These are phyloP conservation scores for Globisporangium ultimum DNA, from an alignment of 352 stramenopile species.

Conservation along the genomic window DNA sequence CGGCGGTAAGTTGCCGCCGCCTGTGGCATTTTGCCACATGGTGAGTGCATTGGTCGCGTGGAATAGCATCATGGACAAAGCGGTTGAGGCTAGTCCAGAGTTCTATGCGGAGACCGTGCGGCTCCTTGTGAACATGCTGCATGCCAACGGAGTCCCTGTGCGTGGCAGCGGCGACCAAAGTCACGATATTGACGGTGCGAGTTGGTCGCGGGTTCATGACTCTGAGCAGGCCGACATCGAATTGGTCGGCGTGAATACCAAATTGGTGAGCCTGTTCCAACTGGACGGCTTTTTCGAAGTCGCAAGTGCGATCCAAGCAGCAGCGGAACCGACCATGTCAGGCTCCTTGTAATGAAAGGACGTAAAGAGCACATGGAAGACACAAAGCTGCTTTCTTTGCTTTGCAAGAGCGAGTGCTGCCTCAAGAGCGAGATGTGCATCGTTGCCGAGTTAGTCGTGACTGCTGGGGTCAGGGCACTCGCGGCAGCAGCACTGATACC, in stretches of 20 bases:
- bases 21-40: constrained; percentile 48
- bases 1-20: constrained; percentile 29
- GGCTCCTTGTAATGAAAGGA: too few species aligned
- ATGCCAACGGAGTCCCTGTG: constrained; percentile 15
- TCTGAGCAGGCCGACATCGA: constrained; percentile 6
- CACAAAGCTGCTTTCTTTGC: neutral
- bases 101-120: constrained; percentile 26
- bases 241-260: constrained; percentile 12
- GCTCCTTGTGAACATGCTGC: constrained; percentile 21
- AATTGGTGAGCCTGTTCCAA: constrained; percentile 8
- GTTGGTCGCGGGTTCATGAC: too few species aligned
- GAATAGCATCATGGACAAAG: constrained; percentile 34
- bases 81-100: constrained; percentile 20
- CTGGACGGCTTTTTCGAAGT: constrained; percentile 23
- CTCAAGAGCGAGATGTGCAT: too few species aligned
- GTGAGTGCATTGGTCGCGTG: constrained; percentile 39
- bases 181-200: constrained; percentile 1
- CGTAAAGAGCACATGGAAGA: too few species aligned
- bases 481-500: neutral
- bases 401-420: neutral
- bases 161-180: neutral
- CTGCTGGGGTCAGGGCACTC: too few species aligned
- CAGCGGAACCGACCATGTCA: too few species aligned
- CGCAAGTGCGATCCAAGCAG: neutral
- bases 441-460: too few species aligned